A percentile compares a stretch with the other conserved stretches of the same genome.
phyloP scores from a whole-genome alignment of 345 rosid genomes.

The Leavenworthia alabamica region DNA sequence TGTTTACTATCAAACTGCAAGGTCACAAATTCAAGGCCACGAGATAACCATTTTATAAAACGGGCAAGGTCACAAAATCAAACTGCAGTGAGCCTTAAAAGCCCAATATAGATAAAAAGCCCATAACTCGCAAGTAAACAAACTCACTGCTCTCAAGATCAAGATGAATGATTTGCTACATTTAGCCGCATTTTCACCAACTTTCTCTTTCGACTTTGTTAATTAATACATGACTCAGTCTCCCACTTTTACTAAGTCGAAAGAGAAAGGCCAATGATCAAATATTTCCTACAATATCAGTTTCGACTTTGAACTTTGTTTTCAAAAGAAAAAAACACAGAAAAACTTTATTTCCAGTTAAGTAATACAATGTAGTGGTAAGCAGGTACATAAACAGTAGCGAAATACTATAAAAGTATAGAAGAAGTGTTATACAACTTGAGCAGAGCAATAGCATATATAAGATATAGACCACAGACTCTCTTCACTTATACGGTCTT shows the following conservation, averaged over 20 bases:
- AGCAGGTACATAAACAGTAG: background rate
- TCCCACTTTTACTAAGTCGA: background rate
- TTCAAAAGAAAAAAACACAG: background rate
- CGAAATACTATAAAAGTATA: background rate
- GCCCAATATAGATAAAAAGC: background rate
- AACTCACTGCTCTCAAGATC: background rate
- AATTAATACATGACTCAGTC: background rate
- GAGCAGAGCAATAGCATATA: slow-evolving; percentile 8
- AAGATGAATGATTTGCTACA: slow-evolving; percentile 33
- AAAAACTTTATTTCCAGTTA: background rate
- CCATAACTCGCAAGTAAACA: background rate
- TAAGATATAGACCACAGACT: slow-evolving; percentile 1
- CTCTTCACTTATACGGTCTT: slow-evolving; percentile 3
- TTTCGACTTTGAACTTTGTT: background rate
- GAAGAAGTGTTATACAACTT: background rate
- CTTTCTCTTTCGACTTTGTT: slow-evolving; percentile 24
- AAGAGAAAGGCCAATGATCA: background rate
- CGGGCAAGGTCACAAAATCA: background rate
- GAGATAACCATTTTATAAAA: background rate
- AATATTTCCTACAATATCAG: background rate
- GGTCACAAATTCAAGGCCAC: background rate
- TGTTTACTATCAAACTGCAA: background rate
- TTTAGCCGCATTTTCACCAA: slow-evolving; percentile 41
- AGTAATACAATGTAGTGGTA: slow-evolving; percentile 16
- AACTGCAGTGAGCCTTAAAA: background rate